Evolutionary conservation across 768 basidiomycete species (phyloP), one percentile per base, ranked within the genome.

Genomic region (Phylloporus arenicola): DNA sequence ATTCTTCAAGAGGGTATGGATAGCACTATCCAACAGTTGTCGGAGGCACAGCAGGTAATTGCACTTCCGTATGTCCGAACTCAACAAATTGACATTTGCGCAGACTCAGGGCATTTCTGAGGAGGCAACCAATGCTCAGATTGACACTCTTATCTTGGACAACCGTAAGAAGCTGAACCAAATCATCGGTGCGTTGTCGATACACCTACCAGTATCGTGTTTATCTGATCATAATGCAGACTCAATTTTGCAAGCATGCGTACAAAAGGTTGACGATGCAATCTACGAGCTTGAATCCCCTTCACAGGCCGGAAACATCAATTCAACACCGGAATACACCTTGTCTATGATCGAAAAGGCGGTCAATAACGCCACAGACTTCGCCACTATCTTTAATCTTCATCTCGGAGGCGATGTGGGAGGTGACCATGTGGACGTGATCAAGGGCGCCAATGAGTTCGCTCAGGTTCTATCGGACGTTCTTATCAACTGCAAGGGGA

Each of bases 341-440:
- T 75, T 97, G 16, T 96, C 96, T 1, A 94, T 98, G 87, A 92
- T 98, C 63, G 96, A 99, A 69, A 97, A 97, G 72, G 87, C 92
- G 2, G 73, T 87, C 64, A 94, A 89, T 67, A 95, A 88, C 60
- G 92, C 94, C 14, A 97, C 84, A 42, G 95, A 99, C 62, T 98
- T 99, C 62, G 96, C 95, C 10, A 89, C 88, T 16, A 77, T 92
- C 50, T 98, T 92, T 74, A 92, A 92, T 65, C 81, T 96, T 10
- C 91, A 90, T 69, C 79, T 98, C 19, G 79, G 83, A 53, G 86
- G 86, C 20, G 92, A 95, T 56, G 74, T 74, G 39, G 95, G 95
- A 29, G 96, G 94, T 9, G 91, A 96, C 47, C 83, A 97, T 64
- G 96, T 99, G 54, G 92, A 96, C 45, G 96, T 98, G 49, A 98